Base-by-base conservation (phyloP, 2,329 filamentous ascomycete genomes). In the Colletotrichum aenigma region DNA sequence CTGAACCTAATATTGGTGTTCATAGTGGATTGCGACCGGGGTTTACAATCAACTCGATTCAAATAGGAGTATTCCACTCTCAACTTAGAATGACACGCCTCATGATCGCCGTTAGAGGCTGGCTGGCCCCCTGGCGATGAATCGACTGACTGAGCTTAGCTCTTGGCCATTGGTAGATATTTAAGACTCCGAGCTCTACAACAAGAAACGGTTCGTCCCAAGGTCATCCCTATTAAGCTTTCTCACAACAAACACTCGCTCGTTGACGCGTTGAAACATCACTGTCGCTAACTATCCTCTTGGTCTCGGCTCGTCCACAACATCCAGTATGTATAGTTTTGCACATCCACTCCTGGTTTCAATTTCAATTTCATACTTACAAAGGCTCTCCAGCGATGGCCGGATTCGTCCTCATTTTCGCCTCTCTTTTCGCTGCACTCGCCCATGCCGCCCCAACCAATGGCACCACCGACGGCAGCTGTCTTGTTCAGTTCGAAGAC, bases 241-340 rank as follows among this genome's bases (percentile, higher is more conserved):
- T 8, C 15, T 3, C 0, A 10, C 9, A 26, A 2, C 13, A 28
- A 28, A 2, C 13, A 28, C 3, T 56, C 52, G 0, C 26, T 58
- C 13, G 1, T 16, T 58, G 10, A 21, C n/a, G 1, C 2, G 6
- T 13, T 4, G 0, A 18, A 28, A 0, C 21, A 1, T 28, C 4
- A 10, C 55, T 28, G 13, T 58, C 24, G 55, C 0, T 58, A 7
- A 16, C 13, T 18, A 58, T 58, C 15, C 52, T 8, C 13, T 26
- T 26, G 16, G 55, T 7, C 2, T 1, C n/a, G 6, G 6, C 24
- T 16, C 13, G 3, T 18, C 6, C 12, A 16, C 12, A 21, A 16
- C 8, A 58, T 2, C 7, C 4, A 28, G 55, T 58, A 24, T 18
- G 26, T 28, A 1, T 18, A 28, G 2, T 21, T 4, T 48, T 2